A percentile compares a stretch with the other conserved stretches of the same genome.
phyloP scores from a whole-genome alignment of 164 flowering plant species.

The Sextonia rubra region DNA sequence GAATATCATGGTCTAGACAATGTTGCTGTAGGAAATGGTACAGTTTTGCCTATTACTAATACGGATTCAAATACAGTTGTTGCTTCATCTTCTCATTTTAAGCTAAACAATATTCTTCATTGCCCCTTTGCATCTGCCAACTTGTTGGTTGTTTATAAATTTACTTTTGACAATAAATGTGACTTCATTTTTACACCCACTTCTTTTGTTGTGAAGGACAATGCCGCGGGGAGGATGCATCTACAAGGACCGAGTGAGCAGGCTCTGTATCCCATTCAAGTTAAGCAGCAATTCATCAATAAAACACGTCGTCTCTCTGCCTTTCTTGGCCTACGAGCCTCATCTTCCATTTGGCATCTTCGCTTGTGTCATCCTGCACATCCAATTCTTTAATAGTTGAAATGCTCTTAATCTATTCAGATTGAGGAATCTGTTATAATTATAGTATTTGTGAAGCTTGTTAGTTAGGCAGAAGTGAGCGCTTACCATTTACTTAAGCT shows the following conservation, averaged over 20 bases:
- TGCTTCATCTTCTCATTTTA: neutral
- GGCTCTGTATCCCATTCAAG: neutral
- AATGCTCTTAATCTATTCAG: too few relatives aligned
- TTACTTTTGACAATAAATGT: neutral
- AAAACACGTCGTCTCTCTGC: too few relatives aligned
- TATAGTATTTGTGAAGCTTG: neutral
- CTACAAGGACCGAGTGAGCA: neutral
- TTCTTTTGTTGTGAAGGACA: neutral
- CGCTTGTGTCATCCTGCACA: slow-evolving; percentile 5
- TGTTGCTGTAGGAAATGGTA: neutral
- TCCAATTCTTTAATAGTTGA: neutral
- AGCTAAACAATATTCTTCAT: neutral
- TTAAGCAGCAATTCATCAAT: too few relatives aligned
- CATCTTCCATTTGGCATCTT: neutral
- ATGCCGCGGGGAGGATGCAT: neutral
- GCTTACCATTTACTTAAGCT: neutral
- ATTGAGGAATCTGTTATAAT: neutral
- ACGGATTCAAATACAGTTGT: neutral
- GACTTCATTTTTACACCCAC: neutral
- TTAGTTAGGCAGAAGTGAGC: neutral
- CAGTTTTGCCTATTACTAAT: neutral
- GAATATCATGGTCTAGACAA: neutral
- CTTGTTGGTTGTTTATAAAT: neutral
- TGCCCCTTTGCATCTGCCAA: neutral
- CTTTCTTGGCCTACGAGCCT: neutral